Evolutionary conservation across 2,329 filamentous ascomycete species (phyloP).

Genomic region (Diaporthe velutina): DNA sequence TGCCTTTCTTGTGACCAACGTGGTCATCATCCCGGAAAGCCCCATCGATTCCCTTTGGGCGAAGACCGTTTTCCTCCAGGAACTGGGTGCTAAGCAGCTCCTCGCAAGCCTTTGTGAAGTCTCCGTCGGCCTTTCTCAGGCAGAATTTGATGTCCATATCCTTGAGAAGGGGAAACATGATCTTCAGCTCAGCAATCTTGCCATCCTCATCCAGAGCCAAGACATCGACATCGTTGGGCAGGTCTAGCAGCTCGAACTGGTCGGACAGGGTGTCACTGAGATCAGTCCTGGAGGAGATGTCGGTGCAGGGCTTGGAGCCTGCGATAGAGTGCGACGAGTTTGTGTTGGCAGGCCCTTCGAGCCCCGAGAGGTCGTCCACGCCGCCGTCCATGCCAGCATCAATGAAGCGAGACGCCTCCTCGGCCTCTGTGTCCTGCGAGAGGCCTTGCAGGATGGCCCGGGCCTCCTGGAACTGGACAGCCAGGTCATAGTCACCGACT

Average conservation of each 20-base stretch:
- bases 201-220: slow-evolving; percentile 65
- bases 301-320: slow-evolving; percentile 33
- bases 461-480: slow-evolving; percentile 65
- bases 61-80: slow-evolving; percentile 75
- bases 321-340: slow-evolving; percentile 31
- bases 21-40: slow-evolving; percentile 74
- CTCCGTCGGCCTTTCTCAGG: slow-evolving; percentile 75
- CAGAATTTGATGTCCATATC: slow-evolving; percentile 74
- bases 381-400: slow-evolving; percentile 74
- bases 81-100: slow-evolving; percentile 84
- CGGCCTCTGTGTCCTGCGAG: slow-evolving; percentile 71
- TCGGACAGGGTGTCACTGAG: slow-evolving; percentile 38
- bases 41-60: slow-evolving; percentile 83
- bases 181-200: slow-evolving; percentile 73
- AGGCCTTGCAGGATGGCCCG: slow-evolving; percentile 74
- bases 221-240: slow-evolving; percentile 48
- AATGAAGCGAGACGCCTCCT: slow-evolving; percentile 84
- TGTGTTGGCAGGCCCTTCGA: slow-evolving; percentile 26
- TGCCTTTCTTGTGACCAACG: slow-evolving; percentile 50
- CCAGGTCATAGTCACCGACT: slow-evolving; percentile 78
- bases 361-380: slow-evolving; percentile 44
- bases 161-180: slow-evolving; percentile 80
- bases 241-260: slow-evolving; percentile 43
- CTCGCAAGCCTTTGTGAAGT: slow-evolving; percentile 80
- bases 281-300: slow-evolving; percentile 36